Evolutionary conservation across 1,284 basidiomycete genomes (phyloP).

Genomic region (Puccinia novopanici): DNA sequence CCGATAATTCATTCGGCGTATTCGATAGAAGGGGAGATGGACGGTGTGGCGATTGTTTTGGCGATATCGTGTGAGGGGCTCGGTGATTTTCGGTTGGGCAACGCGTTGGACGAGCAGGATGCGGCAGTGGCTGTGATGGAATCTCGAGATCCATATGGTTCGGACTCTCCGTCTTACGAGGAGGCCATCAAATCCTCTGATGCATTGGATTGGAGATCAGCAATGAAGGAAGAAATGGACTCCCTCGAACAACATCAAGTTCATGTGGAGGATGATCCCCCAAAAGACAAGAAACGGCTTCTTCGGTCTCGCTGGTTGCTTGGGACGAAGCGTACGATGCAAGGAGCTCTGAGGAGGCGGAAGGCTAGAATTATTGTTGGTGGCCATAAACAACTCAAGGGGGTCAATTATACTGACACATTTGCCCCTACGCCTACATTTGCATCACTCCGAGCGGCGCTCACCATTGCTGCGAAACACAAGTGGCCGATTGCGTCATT

Average conservation of each 20-base stretch:
- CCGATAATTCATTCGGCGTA: no score
- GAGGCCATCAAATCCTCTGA: no score
- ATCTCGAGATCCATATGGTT: background rate
- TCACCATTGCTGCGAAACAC: background rate
- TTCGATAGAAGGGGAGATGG: no score
- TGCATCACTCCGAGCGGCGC: no score
- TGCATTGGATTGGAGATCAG: no score
- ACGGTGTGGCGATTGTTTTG: no score
- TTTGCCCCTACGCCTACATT: no score
- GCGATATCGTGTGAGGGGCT: no score
- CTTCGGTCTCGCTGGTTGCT: background rate
- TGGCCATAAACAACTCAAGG: no score
- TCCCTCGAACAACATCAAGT: background rate
- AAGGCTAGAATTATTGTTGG: no score
- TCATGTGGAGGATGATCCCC: background rate
- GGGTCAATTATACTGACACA: no score
- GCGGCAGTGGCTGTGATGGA: background rate
- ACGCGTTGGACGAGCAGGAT: background rate
- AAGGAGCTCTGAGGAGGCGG: background rate
- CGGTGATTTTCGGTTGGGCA: background rate
- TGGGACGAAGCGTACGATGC: background rate
- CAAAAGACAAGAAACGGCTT: background rate
- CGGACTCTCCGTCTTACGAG: background rate
- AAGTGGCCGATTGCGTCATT: background rate
- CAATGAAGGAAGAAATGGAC: background rate